phyloP scores from a whole-genome alignment of 1,284 basidiomycete species.

The Puccinia novopanici region DNA sequence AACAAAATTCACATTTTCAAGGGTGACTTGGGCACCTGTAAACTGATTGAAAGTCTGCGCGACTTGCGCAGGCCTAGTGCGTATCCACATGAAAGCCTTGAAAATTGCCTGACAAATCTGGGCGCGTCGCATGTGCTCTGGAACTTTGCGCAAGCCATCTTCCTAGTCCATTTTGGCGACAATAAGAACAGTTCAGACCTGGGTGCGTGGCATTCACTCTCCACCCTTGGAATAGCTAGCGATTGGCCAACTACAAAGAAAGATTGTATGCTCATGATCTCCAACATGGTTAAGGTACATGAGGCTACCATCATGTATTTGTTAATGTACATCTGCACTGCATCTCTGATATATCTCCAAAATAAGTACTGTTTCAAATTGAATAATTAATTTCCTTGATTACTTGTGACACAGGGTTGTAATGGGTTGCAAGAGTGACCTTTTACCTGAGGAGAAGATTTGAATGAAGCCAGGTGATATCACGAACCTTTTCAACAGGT shows the following conservation, averaged over 20 bases:
- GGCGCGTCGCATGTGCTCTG: slow-evolving; percentile 17
- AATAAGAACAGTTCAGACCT: neutral
- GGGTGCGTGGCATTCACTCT: too few species aligned
- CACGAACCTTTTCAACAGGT: neutral
- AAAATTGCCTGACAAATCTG: neutral
- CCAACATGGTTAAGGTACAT: neutral
- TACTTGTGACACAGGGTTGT: neutral
- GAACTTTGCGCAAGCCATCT: slow-evolving; percentile 19
- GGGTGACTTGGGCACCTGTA: slow-evolving; percentile 18
- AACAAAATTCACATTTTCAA: neutral
- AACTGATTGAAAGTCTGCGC: neutral
- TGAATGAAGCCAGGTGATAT: neutral
- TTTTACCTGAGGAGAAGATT: neutral
- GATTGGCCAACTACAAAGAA: slow-evolving; percentile 8
- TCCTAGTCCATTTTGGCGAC: neutral
- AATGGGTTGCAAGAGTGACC: neutral
- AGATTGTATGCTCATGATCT: neutral
- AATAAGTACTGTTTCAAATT: too few species aligned
- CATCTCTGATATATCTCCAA: too few species aligned
- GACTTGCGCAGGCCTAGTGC: neutral
- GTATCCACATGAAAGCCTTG: too few species aligned
- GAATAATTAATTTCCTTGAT: neutral
- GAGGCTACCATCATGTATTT: neutral
- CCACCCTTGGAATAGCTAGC: neutral
- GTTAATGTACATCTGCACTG: neutral